Conservation (phyloP, 805 yeast species). For the Jamesozyma hellenica region DNA sequence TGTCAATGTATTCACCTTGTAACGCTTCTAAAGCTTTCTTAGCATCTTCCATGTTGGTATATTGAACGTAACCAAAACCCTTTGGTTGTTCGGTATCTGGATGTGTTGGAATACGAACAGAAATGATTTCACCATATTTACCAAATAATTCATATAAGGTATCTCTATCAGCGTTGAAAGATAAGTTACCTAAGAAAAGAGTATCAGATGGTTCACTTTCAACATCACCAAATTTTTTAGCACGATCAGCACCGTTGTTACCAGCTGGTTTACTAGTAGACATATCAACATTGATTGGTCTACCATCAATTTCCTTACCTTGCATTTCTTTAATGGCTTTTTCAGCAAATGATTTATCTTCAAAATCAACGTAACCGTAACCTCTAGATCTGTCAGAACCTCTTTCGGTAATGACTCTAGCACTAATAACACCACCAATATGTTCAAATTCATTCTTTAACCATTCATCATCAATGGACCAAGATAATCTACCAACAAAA, state of each 20-base stretch:
- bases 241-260: conserved; percentile 60
- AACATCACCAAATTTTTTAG: conserved; percentile 80
- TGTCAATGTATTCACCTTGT: conserved; percentile 82
- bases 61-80: conserved; percentile 98
- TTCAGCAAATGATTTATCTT: conserved; percentile 64
- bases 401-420: conserved; percentile 91
- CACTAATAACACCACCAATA: conserved; percentile 70
- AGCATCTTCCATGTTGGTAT: conserved; percentile 78
- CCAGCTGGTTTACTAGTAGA: conserved; percentile 72
- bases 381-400: conserved; percentile 91
- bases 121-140: conserved; percentile 69
- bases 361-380: conserved; percentile 95
- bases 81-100: conserved; percentile 98
- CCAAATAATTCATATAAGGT: conserved; percentile 62
- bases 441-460: conserved; percentile 76
- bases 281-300: conserved; percentile 89
- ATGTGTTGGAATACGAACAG: conserved; percentile 94
- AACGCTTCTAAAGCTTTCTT: conserved; percentile 75
- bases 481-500: conserved; percentile 94
- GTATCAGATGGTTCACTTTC: conserved; percentile 93
- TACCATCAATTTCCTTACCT: conserved; percentile 93
- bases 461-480: conserved; percentile 96
- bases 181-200: conserved; percentile 88
- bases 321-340: conserved; percentile 77
- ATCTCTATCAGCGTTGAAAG: conserved; percentile 84